Evolutionary conservation across 2,329 filamentous ascomycete genomes (phyloP), one percentile per base, ranked within the genome.

Genomic region (Trichothecium roseum): DNA sequence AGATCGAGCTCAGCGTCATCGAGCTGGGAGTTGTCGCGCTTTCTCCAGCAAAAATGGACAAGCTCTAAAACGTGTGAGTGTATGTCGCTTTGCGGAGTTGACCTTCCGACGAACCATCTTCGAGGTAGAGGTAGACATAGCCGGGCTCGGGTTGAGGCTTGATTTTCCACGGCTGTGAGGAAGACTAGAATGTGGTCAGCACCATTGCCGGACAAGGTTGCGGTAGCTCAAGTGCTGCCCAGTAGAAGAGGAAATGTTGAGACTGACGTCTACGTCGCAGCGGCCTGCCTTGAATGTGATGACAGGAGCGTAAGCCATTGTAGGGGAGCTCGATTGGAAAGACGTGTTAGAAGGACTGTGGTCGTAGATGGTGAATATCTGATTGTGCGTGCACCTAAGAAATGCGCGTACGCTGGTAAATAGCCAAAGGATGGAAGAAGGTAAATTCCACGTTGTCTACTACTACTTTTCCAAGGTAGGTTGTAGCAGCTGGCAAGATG

Each of bases 281-380:
- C 75, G 76, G 59, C 89, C 89, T 45, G 89, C 89, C 72, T 94
- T 95, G 74, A 96, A 96, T 13, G 87, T 94, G 57, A 96, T 88
- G 54, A 94, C 74, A 22, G 89, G 87, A 47, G 72, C 59, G 60
- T 85, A 78, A 43, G 88, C 85, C 87, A 94, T 95, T 44, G 41
- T 43, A 45, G 38, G 18, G 27, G 27, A n/a, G 18, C n/a, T 16
- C 14, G 8, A 15, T n/a, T 28, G 13, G 15, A 32, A 24, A 24
- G 20, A 24, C 10, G 4, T n/a, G 4, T 6, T n/a, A 5, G 14
- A n/a, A 31, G 29, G 12, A 16, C 15, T 18, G 13, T 16, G 6
- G 15, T 31, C 18, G 29, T 18, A n/a, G n/a, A 18, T 12, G 6
- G 5, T 15, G 29, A 18, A 31, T n/a, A 8, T 10, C 15, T 12